Base-by-base conservation (phyloP, 2,329 filamentous ascomycete species). In the Macrophomina tecta region DNA sequence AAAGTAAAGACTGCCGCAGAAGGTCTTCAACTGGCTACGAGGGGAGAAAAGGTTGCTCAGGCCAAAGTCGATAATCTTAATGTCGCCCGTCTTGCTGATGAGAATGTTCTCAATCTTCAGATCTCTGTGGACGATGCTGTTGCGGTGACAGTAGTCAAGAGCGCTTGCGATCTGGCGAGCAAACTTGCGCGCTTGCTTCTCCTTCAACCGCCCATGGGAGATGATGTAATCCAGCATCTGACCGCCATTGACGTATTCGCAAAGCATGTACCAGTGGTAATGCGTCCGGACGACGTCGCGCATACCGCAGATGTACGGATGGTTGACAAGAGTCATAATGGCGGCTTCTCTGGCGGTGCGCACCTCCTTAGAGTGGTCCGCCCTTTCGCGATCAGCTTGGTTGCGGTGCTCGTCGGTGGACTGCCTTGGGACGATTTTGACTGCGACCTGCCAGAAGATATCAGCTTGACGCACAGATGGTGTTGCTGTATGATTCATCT, bases 161-260 rank as follows among this genome's bases (percentile, higher is more conserved):
- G 95, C 93, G 76, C 94, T 97, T 40, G 94, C 93, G 71, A 99
- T 98, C 81, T 99, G 95, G 48, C 95, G 91, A 71, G 93, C 96
- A 78, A 99, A 99, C 78, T 98, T 98, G 74, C 95, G 90, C 8
- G 95, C 95, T 80, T 97, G 94, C 81, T 98, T 98, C 82, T 99
- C 95, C 84, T 98, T 98, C 70, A 99, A 84, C 75, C 96, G 92
- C 67, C 94, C 95, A 75, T 99, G 95, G 3, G 94, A 97, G 76
- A 99, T 99, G 78, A 99, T 99, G 81, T 98, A 99, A 82, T 99
- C 95, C 69, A 99, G 89, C 95, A 99, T 98, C 81, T 99, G 95
- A 18, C 95, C 95, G 56, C 95, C 95, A 76, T 99, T 97, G 79
- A 99, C 95, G 78, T 95, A 97, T 82, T 99, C 95, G 76, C 97